These are phyloP conservation scores for Alternaria triticina DNA, from an alignment of 2,329 filamentous ascomycete genomes.

Conservation along the genomic window DNA sequence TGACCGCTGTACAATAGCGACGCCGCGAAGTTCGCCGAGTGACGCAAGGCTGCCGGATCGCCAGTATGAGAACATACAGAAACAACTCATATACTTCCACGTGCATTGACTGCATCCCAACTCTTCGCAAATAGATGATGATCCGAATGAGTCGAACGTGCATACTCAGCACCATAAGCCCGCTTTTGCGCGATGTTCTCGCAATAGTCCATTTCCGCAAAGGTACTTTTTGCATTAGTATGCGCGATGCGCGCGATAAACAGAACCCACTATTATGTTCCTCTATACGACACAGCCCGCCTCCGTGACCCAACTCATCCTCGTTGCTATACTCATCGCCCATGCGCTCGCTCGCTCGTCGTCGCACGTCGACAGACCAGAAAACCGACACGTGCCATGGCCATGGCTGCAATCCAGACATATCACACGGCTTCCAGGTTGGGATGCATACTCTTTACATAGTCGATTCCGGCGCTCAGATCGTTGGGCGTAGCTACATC, in stretches of 20 bases:
- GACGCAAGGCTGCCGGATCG: neutral
- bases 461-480: slow-evolving; percentile 51
- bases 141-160: slow-evolving; percentile 56
- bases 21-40: neutral
- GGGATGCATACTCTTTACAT: slow-evolving; percentile 56
- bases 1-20: neutral
- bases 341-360: slow-evolving; percentile 64
- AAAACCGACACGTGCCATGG: slow-evolving; percentile 64
- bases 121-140: slow-evolving; percentile 62
- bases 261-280: slow-evolving; percentile 69
- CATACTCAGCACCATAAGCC: slow-evolving; percentile 62
- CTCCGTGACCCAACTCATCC: slow-evolving; percentile 63
- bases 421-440: slow-evolving; percentile 63
- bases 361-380: slow-evolving; percentile 66
- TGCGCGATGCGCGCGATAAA: slow-evolving; percentile 59
- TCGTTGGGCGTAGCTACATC: slow-evolving; percentile 57
- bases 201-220: slow-evolving; percentile 60
- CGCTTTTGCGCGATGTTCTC: slow-evolving; percentile 56
- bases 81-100: neutral
- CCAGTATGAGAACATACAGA: neutral
- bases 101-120: slow-evolving; percentile 13
- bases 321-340: slow-evolving; percentile 49
- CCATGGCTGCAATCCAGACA: slow-evolving; percentile 67
- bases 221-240: slow-evolving; percentile 65
- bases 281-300: slow-evolving; percentile 65